Evolutionary conservation across 2,329 filamentous ascomycete species (phyloP), one percentile per base, ranked within the genome.

Genomic region (Arthrobotrys iridis): DNA sequence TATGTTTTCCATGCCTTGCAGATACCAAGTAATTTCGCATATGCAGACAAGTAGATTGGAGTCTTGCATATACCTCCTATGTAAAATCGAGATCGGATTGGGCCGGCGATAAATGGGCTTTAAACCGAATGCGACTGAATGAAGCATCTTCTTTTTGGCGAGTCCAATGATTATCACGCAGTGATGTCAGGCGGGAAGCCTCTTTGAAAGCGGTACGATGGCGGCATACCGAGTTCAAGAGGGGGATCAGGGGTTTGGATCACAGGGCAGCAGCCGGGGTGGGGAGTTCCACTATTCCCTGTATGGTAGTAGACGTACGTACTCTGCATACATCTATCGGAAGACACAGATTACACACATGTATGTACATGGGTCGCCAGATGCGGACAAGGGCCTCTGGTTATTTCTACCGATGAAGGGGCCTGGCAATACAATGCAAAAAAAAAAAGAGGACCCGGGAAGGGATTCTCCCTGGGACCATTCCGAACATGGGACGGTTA

Each of bases 191-290:
- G 64, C 64, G 64, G 46, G 46, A 30, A 20, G 2, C n/a, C n/a
- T n/a, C n/a, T 28, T 10, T 13, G 18, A 13, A 24, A 26, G 43
- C 10, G 13, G 10, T 8, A 43, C 15, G 22, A 22, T 46, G 15
- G 20, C 18, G 41, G 24, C 40, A 20, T 13, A 62, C 18, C 58
- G 15, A 57, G 35, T 18, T n/a, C 24, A 24, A 15, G 7, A n/a
- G 33, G 18, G 57, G 37, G 41, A 71, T 71, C 66, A 71, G 66
- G 66, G 66, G 66, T 58, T 48, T 40, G 58, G 66, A 71, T 71
- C 66, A 71, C 66, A 64, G 66, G 66, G 66, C 57, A 50, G 22
- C n/a, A 40, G 35, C 35, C 35, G 35, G 35, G 35, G 35, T 40
- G 35, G 35, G 35, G 13, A 1, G 2, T 11, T 40, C 35, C 11